phyloP scores from a whole-genome alignment of 768 basidiomycete species.

The Paxillus ammoniavirescens region DNA sequence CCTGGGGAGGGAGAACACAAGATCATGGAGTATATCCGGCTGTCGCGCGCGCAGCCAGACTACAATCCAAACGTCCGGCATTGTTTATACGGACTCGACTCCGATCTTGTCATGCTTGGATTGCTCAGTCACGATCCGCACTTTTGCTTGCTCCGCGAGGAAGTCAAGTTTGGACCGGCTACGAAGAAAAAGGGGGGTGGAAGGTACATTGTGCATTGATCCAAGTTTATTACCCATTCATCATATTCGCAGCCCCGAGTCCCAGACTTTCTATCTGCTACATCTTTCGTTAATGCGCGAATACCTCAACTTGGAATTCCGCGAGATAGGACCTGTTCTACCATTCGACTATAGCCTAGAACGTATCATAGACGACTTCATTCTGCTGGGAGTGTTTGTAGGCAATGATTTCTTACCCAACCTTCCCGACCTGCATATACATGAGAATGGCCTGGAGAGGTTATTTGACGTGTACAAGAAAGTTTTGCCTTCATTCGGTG shows the following conservation, averaged over 20 bases:
- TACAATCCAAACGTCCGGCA: constrained; percentile 97
- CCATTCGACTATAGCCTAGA: constrained; percentile 88
- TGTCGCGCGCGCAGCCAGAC: constrained; percentile 90
- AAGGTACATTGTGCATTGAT: constrained; percentile 39
- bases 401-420: constrained; percentile 98
- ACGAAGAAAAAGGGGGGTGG: constrained; percentile 65
- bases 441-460: constrained; percentile 91
- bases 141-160: constrained; percentile 95
- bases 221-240: constrained; percentile 5
- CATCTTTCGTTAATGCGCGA: constrained; percentile 95
- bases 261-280: constrained; percentile 90
- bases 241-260: constrained; percentile 49
- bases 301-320: constrained; percentile 96
- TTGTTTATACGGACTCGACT: constrained; percentile 97
- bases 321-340: constrained; percentile 59
- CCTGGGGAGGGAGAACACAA: constrained; percentile 99
- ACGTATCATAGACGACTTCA: constrained; percentile 96
- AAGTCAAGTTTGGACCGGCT: constrained; percentile 95
- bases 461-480: constrained; percentile 96
- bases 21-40: constrained; percentile 98
- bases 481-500: constrained; percentile 74
- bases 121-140: constrained; percentile 97
- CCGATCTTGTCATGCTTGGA: constrained; percentile 97
- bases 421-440: constrained; percentile 94
- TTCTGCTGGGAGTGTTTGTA: constrained; percentile 93